Evolutionary conservation across 2,329 filamentous ascomycete genomes (phyloP).

Genomic region (Chaetoscypha palmicola): DNA sequence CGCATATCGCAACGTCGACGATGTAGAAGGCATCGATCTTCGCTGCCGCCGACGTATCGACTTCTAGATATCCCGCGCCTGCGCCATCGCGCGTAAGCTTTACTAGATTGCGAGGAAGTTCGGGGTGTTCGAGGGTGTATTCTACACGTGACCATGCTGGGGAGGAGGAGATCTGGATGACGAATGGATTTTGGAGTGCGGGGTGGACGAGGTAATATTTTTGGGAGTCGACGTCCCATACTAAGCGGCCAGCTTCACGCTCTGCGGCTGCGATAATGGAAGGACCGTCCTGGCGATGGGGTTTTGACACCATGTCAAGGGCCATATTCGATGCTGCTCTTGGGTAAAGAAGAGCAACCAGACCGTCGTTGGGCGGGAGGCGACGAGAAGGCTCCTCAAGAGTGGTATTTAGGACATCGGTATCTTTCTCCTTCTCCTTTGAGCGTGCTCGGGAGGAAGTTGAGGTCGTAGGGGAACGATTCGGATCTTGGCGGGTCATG

Average conservation of each 20-base stretch:
- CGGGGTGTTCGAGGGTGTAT: constrained; percentile 59
- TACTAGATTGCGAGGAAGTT: constrained; percentile 53
- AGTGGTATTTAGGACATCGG: constrained; percentile 49
- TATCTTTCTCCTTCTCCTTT: constrained; percentile 18
- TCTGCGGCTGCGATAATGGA: constrained; percentile 57
- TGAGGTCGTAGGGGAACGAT: constrained; percentile 35
- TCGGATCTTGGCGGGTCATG: constrained; percentile 53
- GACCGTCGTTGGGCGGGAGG: constrained; percentile 51
- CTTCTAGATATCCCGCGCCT: constrained; percentile 52
- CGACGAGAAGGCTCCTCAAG: constrained; percentile 49
- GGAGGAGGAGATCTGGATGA: constrained; percentile 50
- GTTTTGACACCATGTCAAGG: constrained; percentile 38
- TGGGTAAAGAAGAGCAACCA: constrained; percentile 64
- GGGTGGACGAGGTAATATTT: constrained; percentile 58
- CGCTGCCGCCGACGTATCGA: constrained; percentile 51
- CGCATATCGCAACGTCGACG: constrained; percentile 54
- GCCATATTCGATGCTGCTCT: constrained; percentile 56
- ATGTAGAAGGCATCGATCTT: constrained; percentile 56
- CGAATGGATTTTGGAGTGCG: constrained; percentile 55
- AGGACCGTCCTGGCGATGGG: constrained; percentile 45
- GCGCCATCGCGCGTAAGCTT: constrained; percentile 54
- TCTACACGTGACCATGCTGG: constrained; percentile 54
- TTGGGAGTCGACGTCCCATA: constrained; percentile 59
- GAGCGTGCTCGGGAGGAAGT: constrained; percentile 17
- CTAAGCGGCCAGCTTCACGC: constrained; percentile 61